Evolutionary conservation across 495 filamentous ascomycete genomes (phyloP), one percentile per base, ranked within the genome.

Genomic region (Penicillium coprophilum): DNA sequence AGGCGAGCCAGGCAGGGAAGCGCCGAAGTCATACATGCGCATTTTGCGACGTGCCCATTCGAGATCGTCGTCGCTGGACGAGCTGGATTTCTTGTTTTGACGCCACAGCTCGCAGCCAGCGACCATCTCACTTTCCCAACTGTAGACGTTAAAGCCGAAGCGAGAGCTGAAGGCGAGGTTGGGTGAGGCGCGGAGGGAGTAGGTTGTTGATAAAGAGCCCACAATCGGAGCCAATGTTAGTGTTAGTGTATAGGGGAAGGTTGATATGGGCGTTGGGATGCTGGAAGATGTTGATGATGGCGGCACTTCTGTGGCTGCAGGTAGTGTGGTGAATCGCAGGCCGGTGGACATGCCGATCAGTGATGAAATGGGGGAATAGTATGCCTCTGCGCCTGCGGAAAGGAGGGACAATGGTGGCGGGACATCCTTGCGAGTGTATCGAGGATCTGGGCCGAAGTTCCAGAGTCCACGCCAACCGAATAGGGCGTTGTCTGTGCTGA

Each of bases 111-210:
- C 95, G 68, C 86, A 88, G 12, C 95, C 94, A 9, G 96, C 78
- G 39, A 88, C 87, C 77, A 96, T 82, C 36, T 95, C 92, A 67
- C 90, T 96, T 75, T 97, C 94, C 75, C 96, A 98, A 64, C 89
- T 95, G 74, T 96, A 97, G 48, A 96, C 91, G 67, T 98, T 98
- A 70, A 97, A 98, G 59, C 94, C 91, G 74, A 97, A 93, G 39
- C 87, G 84, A 30, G 90, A 91, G 55, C 91, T 93, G 45, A 98
- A 83, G 1, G 91, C 86, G 49, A 94, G 82, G 55, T 91, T 84
- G 12, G 81, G 84, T 20, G 88, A 87, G 6, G 93, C 94, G 61
- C 88, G 85, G 12, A 96, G 86, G 13, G 94, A 90, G 63, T 97
- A 98, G 6, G 87, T 95, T 27, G 90, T 87, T 41, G 87, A 91